Base-by-base conservation (phyloP, 2,329 filamentous ascomycete species). In the Stagonosporopsis chrysanthemi region DNA sequence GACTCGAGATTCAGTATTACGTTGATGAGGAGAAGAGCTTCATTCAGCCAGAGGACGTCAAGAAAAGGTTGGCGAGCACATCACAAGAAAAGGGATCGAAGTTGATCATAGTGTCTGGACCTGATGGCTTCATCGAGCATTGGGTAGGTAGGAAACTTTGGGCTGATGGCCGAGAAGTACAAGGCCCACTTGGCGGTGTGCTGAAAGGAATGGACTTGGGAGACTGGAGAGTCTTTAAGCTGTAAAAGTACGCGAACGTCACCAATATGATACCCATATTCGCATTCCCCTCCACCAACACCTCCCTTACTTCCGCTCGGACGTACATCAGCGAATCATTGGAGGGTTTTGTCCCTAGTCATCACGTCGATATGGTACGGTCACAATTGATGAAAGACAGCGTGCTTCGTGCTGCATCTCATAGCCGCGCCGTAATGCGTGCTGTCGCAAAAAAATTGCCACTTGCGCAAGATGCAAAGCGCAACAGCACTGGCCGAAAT, bases 31-130 rank as follows among this genome's bases (percentile, higher is more conserved):
- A 98, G 68, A 82, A 84, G 38, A 85, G 81, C 0, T 86, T 85
- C 43, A 89, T 97, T 61, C 72, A 69, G 35, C 73, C 78, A 9
- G 65, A 66, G 6, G 71, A 79, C 29, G 71, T 82, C 7, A 68
- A 64, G 35, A 68, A 67, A 49, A 64, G 58, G 31, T 58, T 72
- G 36, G 49, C 54, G n/a, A 57, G 63, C 24, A 50, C 56, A 23
- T 53, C 58, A 35, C 52, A 66, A 31, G 66, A 68, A 11, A 68
- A 77, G 1, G 82, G 84, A 1, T 85, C 83, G 61, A 88, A 87
- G 58, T 74, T 97, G 19, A 80, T 97, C n/a, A 81, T 97, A 53
- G 85, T 98, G 1, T 96, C 92, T 0, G 95, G 95, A 0, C 94
- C 95, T 0, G 91, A 96, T 51, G 94, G 95, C 0, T 98, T 98